Percentiles rank a stretch among this genome's conserved stretches.
Evolutionary conservation across 2,329 filamentous ascomycete genomes (phyloP).

Genomic region (Colletotrichum sp.): DNA sequence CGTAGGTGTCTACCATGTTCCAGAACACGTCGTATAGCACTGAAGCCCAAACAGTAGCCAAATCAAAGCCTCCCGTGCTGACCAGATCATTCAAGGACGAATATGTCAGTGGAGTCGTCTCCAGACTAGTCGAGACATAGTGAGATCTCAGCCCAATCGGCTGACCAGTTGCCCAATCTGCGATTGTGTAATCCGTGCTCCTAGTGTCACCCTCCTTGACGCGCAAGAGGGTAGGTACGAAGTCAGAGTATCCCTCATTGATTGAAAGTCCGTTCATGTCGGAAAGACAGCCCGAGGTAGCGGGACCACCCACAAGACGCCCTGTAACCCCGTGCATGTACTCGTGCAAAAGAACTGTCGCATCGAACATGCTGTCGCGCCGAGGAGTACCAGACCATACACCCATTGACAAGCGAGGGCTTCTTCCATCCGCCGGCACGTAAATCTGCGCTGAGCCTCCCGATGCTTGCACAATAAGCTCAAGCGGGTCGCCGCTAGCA

Average conservation of each 20-base stretch:
- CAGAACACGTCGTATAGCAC: background rate
- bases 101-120: background rate
- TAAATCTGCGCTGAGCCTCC: slow-evolving; percentile 25
- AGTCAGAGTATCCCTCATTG: background rate
- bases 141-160: background rate
- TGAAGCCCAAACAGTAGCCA: background rate
- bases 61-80: background rate
- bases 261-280: background rate
- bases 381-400: background rate
- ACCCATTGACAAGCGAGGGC: background rate
- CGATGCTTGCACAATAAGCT: slow-evolving; percentile 54
- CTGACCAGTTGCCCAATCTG: background rate
- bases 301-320: background rate
- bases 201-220: background rate
- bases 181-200: background rate
- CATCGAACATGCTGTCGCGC: background rate
- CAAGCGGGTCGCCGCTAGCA: slow-evolving; percentile 54
- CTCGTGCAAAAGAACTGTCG: background rate
- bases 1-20: background rate
- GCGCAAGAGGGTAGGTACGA: background rate
- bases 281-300: background rate
- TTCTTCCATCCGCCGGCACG: background rate
- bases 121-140: background rate
- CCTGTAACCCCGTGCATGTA: background rate
- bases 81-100: background rate